Base-by-base conservation (phyloP, 257 asterid genomes). In the Cynanchum wilfordii region DNA sequence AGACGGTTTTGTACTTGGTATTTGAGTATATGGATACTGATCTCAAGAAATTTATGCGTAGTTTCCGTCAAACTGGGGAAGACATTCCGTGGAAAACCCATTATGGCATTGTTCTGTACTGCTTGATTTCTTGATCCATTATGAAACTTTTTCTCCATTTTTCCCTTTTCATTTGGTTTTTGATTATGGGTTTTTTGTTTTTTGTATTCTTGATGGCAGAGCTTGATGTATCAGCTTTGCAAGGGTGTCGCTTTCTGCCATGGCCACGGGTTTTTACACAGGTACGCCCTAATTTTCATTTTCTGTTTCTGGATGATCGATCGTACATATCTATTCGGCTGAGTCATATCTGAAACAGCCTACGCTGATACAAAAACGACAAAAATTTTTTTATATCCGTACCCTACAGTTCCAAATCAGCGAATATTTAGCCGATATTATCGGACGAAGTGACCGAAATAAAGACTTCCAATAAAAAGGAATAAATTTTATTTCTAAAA, bases 171-270 rank as follows among this genome's bases (percentile, higher is more conserved):
- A 3, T 16, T 50, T 58, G 0, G 44, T 74, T 54, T 33, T 10
- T 45, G 8, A 67, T 44, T 20, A 13, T 45, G 49, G 16, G 11
- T 47, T 74, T 50, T 52, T 11, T 42, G 47, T 42, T 42, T n/a
- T n/a, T n/a, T n/a, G 68, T 17, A 40, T 10, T 30, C 52, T 33
- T 40, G 29, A 73, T 78, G 60, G 42, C 90, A 91, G 98, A 86
- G 93, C 72, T 76, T 94, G 81, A 88, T 94, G 97, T 94, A 83
- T 79, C 98, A 94, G 88, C 97, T 94, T 70, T 94, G 98, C 77
- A 85, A 91, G 66, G 98, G 97, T 27, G 96, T 94, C 69, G 93
- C 98, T 29, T 94, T 94, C 86, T 94, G 97, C 86, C 98, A 94
- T 73, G 95, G 98, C 24, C 98, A 89, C 70, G 99, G 99, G 29